phyloP scores from a whole-genome alignment of 2,329 filamentous ascomycete species.

The Botrytis deweyae region DNA sequence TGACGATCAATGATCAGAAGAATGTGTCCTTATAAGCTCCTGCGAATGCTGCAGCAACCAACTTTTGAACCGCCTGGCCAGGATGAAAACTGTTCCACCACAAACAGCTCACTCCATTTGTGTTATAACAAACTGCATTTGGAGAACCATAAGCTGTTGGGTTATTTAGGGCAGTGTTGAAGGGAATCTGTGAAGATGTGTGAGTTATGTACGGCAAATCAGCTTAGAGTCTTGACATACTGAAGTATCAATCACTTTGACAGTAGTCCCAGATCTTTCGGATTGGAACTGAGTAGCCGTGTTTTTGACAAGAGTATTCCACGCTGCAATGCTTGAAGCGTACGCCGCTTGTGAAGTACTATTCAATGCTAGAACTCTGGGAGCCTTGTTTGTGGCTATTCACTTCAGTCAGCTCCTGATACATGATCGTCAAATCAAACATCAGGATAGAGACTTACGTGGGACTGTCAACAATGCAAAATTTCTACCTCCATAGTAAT shows the following conservation, averaged over 20 bases:
- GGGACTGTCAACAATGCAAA: constrained; percentile 52
- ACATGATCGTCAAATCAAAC: too few relatives aligned
- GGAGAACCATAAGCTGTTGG: constrained; percentile 22
- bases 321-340: constrained; percentile 8
- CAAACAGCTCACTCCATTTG: constrained; percentile 23
- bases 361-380: not conserved
- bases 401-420: not conserved
- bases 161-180: constrained; percentile 18
- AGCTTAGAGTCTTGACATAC: not conserved
- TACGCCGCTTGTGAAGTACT: constrained; percentile 1
- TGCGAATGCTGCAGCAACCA: constrained; percentile 20
- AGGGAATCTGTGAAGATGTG: not conserved
- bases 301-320: not conserved
- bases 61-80: constrained; percentile 23
- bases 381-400: constrained; percentile 1
- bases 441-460: constrained; percentile 26
- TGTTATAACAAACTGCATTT: constrained; percentile 20
- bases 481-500: constrained; percentile 47
- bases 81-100: constrained; percentile 27
- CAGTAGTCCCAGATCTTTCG: constrained; percentile 8
- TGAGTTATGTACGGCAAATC: not conserved
- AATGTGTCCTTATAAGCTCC: not conserved
- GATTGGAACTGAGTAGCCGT: constrained; percentile 10
- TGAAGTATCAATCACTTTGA: constrained; percentile 18
- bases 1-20: not conserved